Conservation (phyloP, 306 rosid genomes). For the Quercus variabilis region DNA sequence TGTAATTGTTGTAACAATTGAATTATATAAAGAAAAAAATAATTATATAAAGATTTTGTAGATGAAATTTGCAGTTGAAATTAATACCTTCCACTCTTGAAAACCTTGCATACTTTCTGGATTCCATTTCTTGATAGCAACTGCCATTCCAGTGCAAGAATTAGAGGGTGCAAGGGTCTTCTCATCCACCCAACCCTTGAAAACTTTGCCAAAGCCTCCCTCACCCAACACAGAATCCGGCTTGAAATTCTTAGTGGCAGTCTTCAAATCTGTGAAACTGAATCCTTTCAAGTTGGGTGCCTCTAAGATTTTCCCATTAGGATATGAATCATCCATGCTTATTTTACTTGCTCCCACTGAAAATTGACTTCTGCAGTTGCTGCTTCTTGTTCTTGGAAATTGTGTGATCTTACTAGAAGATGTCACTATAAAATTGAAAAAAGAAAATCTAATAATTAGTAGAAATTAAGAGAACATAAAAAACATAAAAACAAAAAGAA, state of each 20-base stretch:
- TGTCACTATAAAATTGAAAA: not conserved
- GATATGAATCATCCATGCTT: slow-evolving; percentile 20
- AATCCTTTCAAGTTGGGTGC: slow-evolving; percentile 55
- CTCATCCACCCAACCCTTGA: slow-evolving; percentile 79
- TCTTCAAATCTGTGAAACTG: slow-evolving; percentile 55
- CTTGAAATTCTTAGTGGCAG: slow-evolving; percentile 58
- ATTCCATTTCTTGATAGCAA: slow-evolving; percentile 76
- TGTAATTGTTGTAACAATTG: too few species aligned
- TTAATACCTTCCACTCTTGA: slow-evolving; percentile 77
- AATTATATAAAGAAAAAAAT: too few species aligned
- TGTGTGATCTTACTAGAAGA: slow-evolving; percentile 25
- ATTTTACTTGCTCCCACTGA: slow-evolving; percentile 46
- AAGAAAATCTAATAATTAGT: not conserved
- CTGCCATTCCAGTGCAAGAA: slow-evolving; percentile 49
- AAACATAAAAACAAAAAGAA: too few species aligned
- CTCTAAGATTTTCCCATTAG: slow-evolving; percentile 44
- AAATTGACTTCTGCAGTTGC: slow-evolving; percentile 45
- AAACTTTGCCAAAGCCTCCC: slow-evolving; percentile 90
- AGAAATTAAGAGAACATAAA: not conserved
- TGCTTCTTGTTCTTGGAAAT: slow-evolving; percentile 33
- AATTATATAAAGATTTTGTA: not conserved
- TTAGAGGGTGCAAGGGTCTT: slow-evolving; percentile 59
- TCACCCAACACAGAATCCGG: slow-evolving; percentile 59
- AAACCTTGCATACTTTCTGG: slow-evolving; percentile 68
- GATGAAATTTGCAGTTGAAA: not conserved